Base-by-base conservation (phyloP, 1,284 basidiomycete genomes). In the Cryptococcus jaspeensis region DNA sequence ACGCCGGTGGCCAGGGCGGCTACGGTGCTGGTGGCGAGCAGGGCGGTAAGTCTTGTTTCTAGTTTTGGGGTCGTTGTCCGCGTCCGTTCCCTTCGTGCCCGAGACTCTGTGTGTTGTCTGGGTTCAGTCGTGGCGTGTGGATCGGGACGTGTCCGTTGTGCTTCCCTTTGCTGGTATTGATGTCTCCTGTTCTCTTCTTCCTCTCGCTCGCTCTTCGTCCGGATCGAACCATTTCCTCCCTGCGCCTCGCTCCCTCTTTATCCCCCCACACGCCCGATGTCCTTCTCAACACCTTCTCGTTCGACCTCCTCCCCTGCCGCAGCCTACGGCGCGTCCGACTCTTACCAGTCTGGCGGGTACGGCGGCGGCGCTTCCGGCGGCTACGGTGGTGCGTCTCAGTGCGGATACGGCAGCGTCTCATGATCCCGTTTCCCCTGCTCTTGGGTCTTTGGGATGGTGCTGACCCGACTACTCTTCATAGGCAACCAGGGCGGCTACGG, bases 401-500 rank as follows among this genome's bases (percentile, higher is more conserved):
- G 44, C 38, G 50, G 50, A 28, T 52, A 51, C 44, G 56, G 56
- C 28, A 36, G 36, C 22, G 40, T 16, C 38, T 8, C 13, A n/a
- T 25, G 38, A 41, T 43, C 15, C 23, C 12, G 32, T 23, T 15
- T 25, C 20, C 13, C 3, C 12, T n/a, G 28, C 28, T 32, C 28
- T 32, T 32, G 28, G 5, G 28, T 4, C 9, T 9, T 4, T 2
- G 20, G 20, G 35, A 15, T 36, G 23, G 13, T 37, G 41, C 40
- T 56, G 42, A 56, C 35, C 15, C 28, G n/a, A 23, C 23, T 42
- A n/a, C n/a, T n/a, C 35, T 54, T 16, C 38, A 38, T 13, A 22
- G 47, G 45, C 37, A 37, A 40, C 28, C 54, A 56, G 40, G 55
- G 59, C 48, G 51, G 55, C 47, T 56, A 59, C 58, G 50, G 50